Conservation (phyloP, 2,329 filamentous ascomycete genomes). For the Aspergillus pseudoterreus region DNA sequence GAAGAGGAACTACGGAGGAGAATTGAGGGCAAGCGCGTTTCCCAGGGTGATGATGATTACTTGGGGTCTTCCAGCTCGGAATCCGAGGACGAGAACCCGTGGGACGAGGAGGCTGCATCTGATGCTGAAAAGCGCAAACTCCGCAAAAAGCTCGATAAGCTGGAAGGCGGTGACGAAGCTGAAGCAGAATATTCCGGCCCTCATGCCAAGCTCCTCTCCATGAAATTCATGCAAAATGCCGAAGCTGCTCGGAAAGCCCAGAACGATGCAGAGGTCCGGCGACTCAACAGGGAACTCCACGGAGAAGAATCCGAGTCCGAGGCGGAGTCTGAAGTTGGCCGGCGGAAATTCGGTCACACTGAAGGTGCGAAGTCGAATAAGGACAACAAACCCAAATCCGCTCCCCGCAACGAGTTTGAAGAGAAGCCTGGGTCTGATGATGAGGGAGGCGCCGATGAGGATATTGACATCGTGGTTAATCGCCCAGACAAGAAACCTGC, state of each 20-base stretch:
- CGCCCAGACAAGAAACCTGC: conserved; percentile 15
- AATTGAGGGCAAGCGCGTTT: conserved; percentile 67
- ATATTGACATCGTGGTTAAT: conserved; percentile 35
- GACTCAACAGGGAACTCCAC: conserved; percentile 67
- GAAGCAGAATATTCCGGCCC: conserved; percentile 40
- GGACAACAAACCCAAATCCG: conserved; percentile 22
- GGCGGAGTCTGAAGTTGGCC: conserved; percentile 59
- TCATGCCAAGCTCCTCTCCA: conserved; percentile 67
- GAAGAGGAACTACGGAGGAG: conserved; percentile 78
- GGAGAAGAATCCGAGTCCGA: conserved; percentile 56
- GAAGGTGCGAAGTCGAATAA: conserved; percentile 26
- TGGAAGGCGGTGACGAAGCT: conserved; percentile 49
- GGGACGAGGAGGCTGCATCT: conserved; percentile 50
- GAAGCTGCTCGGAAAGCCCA: conserved; percentile 72
- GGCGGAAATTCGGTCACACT: conserved; percentile 46
- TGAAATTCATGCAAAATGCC: conserved; percentile 94
- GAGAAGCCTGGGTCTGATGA: conserved; percentile 53
- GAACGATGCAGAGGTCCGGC: conserved; percentile 72
- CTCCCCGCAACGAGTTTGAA: conserved; percentile 57
- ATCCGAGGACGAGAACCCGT: conserved; percentile 57
- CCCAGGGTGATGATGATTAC: conserved; percentile 59
- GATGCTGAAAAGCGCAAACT: conserved; percentile 36
- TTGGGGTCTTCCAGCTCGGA: conserved; percentile 55
- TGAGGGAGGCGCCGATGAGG: conserved; percentile 27
- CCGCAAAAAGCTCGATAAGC: conserved; percentile 41